Evolutionary conservation across 495 filamentous ascomycete genomes (phyloP), one percentile per base, ranked within the genome.

Genomic region (Aspergillus mulundensis): DNA sequence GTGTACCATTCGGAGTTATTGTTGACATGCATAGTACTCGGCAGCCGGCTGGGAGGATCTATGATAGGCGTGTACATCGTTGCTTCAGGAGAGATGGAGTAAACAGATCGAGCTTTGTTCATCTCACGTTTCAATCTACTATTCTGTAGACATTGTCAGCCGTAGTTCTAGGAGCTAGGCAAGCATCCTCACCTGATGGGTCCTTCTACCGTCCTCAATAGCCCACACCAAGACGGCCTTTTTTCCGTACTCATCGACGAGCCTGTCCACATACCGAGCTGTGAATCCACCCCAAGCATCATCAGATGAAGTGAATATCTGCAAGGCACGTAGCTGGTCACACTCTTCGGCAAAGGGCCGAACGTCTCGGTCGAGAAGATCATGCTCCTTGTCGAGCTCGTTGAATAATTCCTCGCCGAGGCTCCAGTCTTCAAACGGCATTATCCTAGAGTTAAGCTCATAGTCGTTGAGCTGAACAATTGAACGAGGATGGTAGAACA

Each of bases 201-300:
- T 72, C 50, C 71, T 82, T 56, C 69, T 71, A n/a, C 77, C 77
- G 48, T 83, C 81, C 66, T 94, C 87, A 43, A 90, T 67, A 7
- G 87, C 93, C 86, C 92, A 97, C 18, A 91, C 81, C 85, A 88
- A 94, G 30, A 96, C 79, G 32, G 81, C 79, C 54, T 82, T 82
- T 73, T 97, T 97, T 20, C 90, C 89, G 69, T 89, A 93, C 66
- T 97, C 95, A 65, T 99, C 94, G 63, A 88, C 72, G 36, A 99
- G 63, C 25, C 84, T 76, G 63, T 96, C 90, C 16, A 95, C 63
- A 73, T 95, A 97, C 63, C 77, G 77, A 3, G 85, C 75, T 10
- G 87, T 80, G 69, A 97, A 97, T 0, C 92, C 91, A 53, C 89
- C 91, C 95, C 94, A 99, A 1, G 89, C 92, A 78, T 96, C 91